These are phyloP conservation scores for Rubia tinctorum DNA, from an alignment of 305 asterid genomes.

Conservation along the genomic window DNA sequence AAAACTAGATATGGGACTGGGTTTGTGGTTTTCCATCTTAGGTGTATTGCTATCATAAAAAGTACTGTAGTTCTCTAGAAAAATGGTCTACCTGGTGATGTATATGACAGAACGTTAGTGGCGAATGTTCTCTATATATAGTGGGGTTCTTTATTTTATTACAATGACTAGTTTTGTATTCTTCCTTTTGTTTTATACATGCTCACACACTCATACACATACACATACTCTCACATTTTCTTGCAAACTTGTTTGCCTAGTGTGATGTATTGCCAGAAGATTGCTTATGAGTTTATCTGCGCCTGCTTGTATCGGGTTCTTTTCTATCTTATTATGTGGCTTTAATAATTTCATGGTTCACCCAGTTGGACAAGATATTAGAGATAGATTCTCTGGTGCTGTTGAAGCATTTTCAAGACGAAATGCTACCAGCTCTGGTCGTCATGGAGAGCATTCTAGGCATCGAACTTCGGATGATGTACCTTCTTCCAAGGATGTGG, in stretches of 20 bases:
- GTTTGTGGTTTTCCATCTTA: conserved; percentile 8
- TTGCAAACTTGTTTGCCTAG: not conserved
- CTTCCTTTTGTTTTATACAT: not conserved
- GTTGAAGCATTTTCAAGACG: conserved; percentile 86
- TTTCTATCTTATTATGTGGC: conserved; percentile 13
- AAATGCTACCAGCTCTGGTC: conserved; percentile 55
- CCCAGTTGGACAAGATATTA: conserved; percentile 71
- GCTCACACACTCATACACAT: no score
- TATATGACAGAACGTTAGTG: not conserved
- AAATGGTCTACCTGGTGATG: not conserved
- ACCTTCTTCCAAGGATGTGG: conserved; percentile 94
- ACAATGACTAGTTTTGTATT: no score
- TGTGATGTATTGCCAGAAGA: not conserved
- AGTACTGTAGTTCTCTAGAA: not conserved
- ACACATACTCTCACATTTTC: not conserved
- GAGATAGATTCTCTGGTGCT: conserved; percentile 85
- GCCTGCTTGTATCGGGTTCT: conserved; percentile 10
- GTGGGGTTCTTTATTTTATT: conserved; percentile 11
- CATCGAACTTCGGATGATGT: conserved; percentile 58
- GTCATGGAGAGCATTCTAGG: conserved; percentile 68
- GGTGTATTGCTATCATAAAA: not conserved
- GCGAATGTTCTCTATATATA: not conserved
- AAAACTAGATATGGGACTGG: conserved; percentile 8
- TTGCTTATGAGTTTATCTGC: not conserved
- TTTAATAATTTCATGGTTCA: conserved; percentile 21